A percentile compares a stretch with the other conserved stretches of the same genome.
Conservation (phyloP, 192 early-diverging fungal species). For the Coemansia sp. region DNA sequence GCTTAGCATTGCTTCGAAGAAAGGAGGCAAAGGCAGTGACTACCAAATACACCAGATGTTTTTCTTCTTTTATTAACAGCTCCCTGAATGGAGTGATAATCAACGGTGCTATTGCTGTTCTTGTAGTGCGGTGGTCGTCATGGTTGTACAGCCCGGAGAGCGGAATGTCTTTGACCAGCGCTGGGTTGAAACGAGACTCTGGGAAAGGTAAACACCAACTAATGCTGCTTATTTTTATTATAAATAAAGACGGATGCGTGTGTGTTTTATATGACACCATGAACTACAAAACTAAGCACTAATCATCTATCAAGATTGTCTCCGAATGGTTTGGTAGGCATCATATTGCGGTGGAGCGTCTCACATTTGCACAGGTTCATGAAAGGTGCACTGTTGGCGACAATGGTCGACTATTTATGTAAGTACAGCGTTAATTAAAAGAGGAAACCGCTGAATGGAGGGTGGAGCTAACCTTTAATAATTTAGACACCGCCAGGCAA, state of each 20-base stretch:
- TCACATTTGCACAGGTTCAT: conserved; percentile 63
- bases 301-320: neutral
- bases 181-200: conserved; percentile 38
- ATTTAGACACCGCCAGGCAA: no score
- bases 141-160: conserved; percentile 92
- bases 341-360: conserved; percentile 30
- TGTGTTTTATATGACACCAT: neutral
- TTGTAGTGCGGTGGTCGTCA: conserved; percentile 70
- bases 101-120: neutral
- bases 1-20: neutral
- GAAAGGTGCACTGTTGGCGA: conserved; percentile 62
- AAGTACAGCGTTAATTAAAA: conserved; percentile 32
- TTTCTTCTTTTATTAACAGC: neutral
- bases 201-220: conserved; percentile 38
- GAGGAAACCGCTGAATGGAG: neutral
- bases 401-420: conserved; percentile 62
- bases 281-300: neutral
- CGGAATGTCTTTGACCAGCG: conserved; percentile 93
- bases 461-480: no score
- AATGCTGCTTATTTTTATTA: neutral
- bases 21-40: neutral
- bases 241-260: neutral
- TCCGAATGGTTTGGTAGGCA: conserved; percentile 19
- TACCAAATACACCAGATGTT: neutral
- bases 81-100: no score